Percentiles rank a stretch among this genome's conserved stretches.
Evolutionary conservation across 495 filamentous ascomycete genomes (phyloP).

Genomic region (Hyaloscypha finlandica): DNA sequence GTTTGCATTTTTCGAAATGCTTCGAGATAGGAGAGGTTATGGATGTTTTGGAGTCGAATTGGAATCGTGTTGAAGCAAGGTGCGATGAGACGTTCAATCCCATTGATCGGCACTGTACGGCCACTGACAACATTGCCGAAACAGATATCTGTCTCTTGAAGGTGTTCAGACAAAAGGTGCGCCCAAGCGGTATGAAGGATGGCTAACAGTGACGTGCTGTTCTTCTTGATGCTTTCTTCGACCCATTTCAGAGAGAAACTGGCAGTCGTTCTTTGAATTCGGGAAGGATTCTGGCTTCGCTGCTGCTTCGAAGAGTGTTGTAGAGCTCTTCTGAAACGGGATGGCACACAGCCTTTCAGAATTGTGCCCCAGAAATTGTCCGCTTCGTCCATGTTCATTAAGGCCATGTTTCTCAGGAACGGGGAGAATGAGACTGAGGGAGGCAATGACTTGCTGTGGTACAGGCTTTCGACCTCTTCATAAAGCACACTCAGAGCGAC

Average conservation of each 20-base stretch:
- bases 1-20: conserved; percentile 51
- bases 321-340: conserved; percentile 20
- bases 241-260: conserved; percentile 45
- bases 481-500: conserved; percentile 65
- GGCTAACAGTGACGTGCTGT: conserved; percentile 62
- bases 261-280: conserved; percentile 20
- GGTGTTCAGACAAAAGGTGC: conserved; percentile 52
- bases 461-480: conserved; percentile 60
- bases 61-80: conserved; percentile 92
- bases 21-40: conserved; percentile 30
- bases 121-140: conserved; percentile 82
- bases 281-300: neutral
- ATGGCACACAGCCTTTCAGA: conserved; percentile 51
- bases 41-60: conserved; percentile 53
- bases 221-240: conserved; percentile 45
- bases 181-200: conserved; percentile 72
- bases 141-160: conserved; percentile 64
- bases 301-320: conserved; percentile 4
- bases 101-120: conserved; percentile 62
- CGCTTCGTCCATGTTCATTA: conserved; percentile 36
- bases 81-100: conserved; percentile 70
- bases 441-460: conserved; percentile 46
- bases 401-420: conserved; percentile 51
- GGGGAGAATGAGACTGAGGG: conserved; percentile 44
- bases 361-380: conserved; percentile 64